Percentiles rank a stretch among this genome's conserved stretches.
These are phyloP conservation scores for Cercospora janseana DNA, from an alignment of 2,329 filamentous ascomycete species.

Conservation along the genomic window DNA sequence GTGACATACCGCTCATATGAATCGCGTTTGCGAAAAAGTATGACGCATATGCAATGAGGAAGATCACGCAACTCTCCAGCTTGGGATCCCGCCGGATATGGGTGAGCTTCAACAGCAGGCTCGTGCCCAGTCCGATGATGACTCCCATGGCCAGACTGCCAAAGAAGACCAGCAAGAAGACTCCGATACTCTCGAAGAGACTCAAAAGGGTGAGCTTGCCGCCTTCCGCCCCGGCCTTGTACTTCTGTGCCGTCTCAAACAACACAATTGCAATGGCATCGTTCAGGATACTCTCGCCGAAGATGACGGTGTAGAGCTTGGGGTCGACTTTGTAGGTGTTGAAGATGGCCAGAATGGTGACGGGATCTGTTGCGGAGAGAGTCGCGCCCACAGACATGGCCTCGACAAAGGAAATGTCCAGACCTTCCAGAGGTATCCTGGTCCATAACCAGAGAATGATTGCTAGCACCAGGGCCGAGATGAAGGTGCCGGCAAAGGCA, in stretches of 20 bases:
- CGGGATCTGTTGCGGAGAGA: slow-evolving; percentile 91
- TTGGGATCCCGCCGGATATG: slow-evolving; percentile 89
- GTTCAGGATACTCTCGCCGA: slow-evolving; percentile 96
- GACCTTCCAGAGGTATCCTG: slow-evolving; percentile 76
- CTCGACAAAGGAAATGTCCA: slow-evolving; percentile 88
- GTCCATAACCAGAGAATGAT: slow-evolving; percentile 87
- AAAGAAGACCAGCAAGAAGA: slow-evolving; percentile 96
- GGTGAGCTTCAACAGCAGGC: slow-evolving; percentile 88
- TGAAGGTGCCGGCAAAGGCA: slow-evolving; percentile 93
- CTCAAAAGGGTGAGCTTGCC: slow-evolving; percentile 73
- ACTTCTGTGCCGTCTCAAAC: slow-evolving; percentile 95
- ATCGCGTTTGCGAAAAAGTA: slow-evolving; percentile 98
- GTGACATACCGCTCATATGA: slow-evolving; percentile 80
- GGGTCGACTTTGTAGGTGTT: slow-evolving; percentile 99
- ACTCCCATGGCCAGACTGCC: slow-evolving; percentile 88
- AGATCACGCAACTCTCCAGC: slow-evolving; percentile 92
- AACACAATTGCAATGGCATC: slow-evolving; percentile 98
- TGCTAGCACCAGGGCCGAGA: slow-evolving; percentile 92
- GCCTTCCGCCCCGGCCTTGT: slow-evolving; percentile 70
- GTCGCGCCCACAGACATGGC: slow-evolving; percentile 96
- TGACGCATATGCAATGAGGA: slow-evolving; percentile 90
- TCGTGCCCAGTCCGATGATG: slow-evolving; percentile 80
- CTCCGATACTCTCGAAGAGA: slow-evolving; percentile 85
- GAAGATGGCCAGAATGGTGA: slow-evolving; percentile 97
- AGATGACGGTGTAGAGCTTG: slow-evolving; percentile 97